phyloP scores from a whole-genome alignment of 2,329 filamentous ascomycete genomes.

The Aspergillus puulaauensis region DNA sequence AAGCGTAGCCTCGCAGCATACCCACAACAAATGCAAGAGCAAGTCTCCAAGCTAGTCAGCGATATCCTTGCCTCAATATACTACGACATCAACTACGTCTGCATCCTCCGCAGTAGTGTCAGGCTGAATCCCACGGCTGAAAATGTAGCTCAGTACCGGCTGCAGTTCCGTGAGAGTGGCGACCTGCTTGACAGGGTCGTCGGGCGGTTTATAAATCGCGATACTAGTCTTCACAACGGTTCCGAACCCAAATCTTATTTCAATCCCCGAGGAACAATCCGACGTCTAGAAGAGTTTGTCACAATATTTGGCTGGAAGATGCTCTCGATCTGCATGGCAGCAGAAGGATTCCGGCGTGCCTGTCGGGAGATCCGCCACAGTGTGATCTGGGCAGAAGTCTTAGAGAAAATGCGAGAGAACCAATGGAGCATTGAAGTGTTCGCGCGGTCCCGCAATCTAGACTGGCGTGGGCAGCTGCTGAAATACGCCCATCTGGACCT shows the following conservation, averaged over 20 bases:
- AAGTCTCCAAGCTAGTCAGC: neutral
- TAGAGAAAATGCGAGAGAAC: conserved; percentile 18
- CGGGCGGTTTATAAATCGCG: neutral
- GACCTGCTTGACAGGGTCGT: neutral
- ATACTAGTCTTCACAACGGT: too few species aligned
- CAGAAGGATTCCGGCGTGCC: conserved; percentile 24
- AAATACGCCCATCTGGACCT: conserved; percentile 5
- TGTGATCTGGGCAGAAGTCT: conserved; percentile 18
- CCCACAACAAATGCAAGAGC: neutral
- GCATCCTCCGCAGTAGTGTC: conserved; percentile 3
- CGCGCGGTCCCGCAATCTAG: conserved; percentile 22
- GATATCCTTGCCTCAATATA: conserved; percentile 18
- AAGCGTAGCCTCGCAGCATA: neutral
- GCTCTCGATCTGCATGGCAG: conserved; percentile 26
- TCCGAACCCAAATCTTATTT: too few species aligned
- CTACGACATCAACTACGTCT: conserved; percentile 20
- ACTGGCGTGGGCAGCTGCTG: conserved; percentile 23
- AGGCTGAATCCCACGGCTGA: neutral
- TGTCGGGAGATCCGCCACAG: neutral
- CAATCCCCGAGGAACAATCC: neutral
- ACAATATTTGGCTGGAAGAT: conserved; percentile 24
- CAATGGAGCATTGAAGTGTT: conserved; percentile 25
- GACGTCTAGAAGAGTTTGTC: conserved; percentile 10
- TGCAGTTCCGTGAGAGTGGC: conserved; percentile 1
- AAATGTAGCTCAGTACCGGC: neutral